Evolutionary conservation across 805 yeast genomes (phyloP), one percentile per base, ranked within the genome.

Genomic region (Metschnikowia hibisci): DNA sequence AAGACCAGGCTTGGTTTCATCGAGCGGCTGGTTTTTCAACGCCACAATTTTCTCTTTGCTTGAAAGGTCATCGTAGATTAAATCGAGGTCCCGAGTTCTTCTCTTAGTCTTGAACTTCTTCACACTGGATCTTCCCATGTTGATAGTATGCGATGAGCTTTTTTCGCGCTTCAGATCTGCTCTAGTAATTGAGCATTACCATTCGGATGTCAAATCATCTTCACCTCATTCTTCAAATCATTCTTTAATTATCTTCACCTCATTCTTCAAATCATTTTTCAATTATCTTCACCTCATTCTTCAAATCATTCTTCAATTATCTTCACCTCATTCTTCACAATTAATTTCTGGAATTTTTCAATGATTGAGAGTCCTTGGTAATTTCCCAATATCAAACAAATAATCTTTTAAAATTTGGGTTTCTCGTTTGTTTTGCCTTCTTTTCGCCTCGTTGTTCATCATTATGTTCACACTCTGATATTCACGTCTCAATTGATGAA

Each of bases 1-100:
- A 52, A 93, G 68, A 1, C 99, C 99, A 1, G 97, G 90, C 59
- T 84, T 83, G 34, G 81, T 79, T 66, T 91, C 98, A 63, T 91
- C 96, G 44, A 86, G 63, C 4, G 87, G 85, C 64, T 91, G 98
- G 60, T 85, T 82, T 60, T 86, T 77, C 44, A 89, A 71, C 32
- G 73, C 69, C 43, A 74, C 63, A 43, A 88, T 82, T n/a, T 82
- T 67, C 30, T 81, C 84, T 31, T 76, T 72, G 3, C 80, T 64
- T 2, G 83, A 69, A 41, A 93, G 64, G 58, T 93, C 99, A 30
- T 78, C 72, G 57, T 84, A 79, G 46, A 93, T 84, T 56, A 82
- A 78, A 60, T 93, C 99, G 46, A 87, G 69, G 57, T 89, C 97
- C 61, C 83, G 79, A 2, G 83, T 80, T 74, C 88, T 80, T 76